Base-by-base conservation (phyloP, 345 rosid species). In the Eucalyptus marginata region DNA sequence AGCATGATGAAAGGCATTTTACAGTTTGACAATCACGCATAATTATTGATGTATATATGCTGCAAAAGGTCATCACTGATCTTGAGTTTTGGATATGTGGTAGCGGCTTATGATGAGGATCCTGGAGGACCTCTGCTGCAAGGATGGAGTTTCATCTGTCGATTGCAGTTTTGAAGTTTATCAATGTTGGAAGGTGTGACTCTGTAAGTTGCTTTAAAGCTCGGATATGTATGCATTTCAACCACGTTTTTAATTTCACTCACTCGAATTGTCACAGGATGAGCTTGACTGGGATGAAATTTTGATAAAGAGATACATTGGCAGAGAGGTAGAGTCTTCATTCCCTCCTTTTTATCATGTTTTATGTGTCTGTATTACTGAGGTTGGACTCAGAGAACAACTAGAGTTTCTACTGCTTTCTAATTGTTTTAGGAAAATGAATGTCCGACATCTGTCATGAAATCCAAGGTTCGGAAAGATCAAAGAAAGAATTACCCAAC, bases 241-340 rank as follows among this genome's bases (percentile, higher is more conserved):
- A 88, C 29, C 16, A 49, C 68, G 14, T 90, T 36, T 88, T 87
- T 86, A 85, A 51, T 62, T 66, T 81, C 31, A 88, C 83, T 66
- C 18, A 87, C 71, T 66, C 12, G 8, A 84, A 88, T 88, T 89
- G 44, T 93, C 88, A 90, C 94, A 97, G 99, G 98, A 96, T 87
- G 99, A 96, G 93, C 97, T 96, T 88, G 94, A 94, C 46, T 96
- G 97, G 99, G 93, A 94, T 90, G 93, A 95, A 93, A 91, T 83
- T 52, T 89, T 97, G 93, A 90, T 97, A 84, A 94, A 92, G 90
- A 93, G 93, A 81, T 97, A 95, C 56, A 83, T 95, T 49, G 99
- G 99, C 83, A 94, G 99, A 92, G 99, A 97, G 97, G 99, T 95
- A 93, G 15, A 27, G 86, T 50, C 44, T 49, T 27, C 12, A 50